phyloP scores from a whole-genome alignment of 140 eudicot genomes.

The Senecio squalidus region DNA sequence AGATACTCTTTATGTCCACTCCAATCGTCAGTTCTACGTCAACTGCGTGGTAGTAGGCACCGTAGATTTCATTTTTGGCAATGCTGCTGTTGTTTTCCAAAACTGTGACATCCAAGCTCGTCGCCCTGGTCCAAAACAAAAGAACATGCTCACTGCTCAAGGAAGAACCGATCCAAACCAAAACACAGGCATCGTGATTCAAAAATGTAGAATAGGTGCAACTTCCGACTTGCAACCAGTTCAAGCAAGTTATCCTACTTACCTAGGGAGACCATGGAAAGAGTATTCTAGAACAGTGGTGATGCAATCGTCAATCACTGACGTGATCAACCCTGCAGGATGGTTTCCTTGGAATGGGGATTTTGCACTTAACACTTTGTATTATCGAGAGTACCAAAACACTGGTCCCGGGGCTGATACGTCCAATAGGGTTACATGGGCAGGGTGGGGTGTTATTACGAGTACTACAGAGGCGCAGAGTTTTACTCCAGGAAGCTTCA shows the following conservation, averaged over 20 bases:
- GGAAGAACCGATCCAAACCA: conserved; percentile 72
- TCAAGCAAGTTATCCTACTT: conserved; percentile 42
- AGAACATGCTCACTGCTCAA: conserved; percentile 69
- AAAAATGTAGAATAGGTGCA: conserved; percentile 47
- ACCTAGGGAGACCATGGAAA: conserved; percentile 78
- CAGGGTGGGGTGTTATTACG: conserved; percentile 49
- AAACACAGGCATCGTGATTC: conserved; percentile 70
- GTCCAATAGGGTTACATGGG: conserved; percentile 50
- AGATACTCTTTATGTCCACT: conserved; percentile 71
- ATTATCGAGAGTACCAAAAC: conserved; percentile 59
- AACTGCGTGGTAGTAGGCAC: conserved; percentile 56
- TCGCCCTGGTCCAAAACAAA: conserved; percentile 45
- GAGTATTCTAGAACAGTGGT: conserved; percentile 59
- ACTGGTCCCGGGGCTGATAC: conserved; percentile 64
- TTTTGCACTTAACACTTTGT: conserved; percentile 50
- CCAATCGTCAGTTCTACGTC: conserved; percentile 61
- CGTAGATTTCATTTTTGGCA: conserved; percentile 72
- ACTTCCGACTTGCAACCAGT: conserved; percentile 49
- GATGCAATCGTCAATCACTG: conserved; percentile 45
- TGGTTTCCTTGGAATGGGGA: conserved; percentile 63
- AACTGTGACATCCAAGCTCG: conserved; percentile 70
- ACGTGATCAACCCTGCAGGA: conserved; percentile 59
- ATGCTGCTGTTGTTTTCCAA: conserved; percentile 56
- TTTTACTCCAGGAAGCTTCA: conserved; percentile 44
- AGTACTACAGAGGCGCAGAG: conserved; percentile 42